These are phyloP conservation scores for Alternaria sp. DNA, from an alignment of 2,329 filamentous ascomycete species.

Conservation along the genomic window DNA sequence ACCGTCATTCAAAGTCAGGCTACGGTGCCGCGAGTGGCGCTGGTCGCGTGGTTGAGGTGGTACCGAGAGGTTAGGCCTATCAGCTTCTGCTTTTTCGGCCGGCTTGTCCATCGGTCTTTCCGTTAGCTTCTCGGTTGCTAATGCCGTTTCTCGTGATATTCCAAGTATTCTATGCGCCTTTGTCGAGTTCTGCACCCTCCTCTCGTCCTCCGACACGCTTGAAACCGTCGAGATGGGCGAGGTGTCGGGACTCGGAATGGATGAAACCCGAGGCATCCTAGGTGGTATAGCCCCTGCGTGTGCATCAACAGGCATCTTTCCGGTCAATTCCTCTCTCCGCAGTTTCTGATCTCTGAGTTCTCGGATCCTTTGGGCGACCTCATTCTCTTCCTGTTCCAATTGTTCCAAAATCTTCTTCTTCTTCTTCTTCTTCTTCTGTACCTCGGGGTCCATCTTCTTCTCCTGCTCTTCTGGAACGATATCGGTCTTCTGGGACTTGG, in stretches of 20 bases:
- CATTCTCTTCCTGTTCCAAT: slow-evolving; percentile 58
- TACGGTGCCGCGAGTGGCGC: slow-evolving; percentile 42
- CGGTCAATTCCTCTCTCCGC: slow-evolving; percentile 58
- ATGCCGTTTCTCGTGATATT: slow-evolving; percentile 36
- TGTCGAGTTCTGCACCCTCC: slow-evolving; percentile 39
- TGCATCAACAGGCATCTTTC: slow-evolving; percentile 40
- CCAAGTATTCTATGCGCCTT: slow-evolving; percentile 57
- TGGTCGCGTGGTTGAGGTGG: slow-evolving; percentile 28
- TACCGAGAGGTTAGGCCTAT: slow-evolving; percentile 20
- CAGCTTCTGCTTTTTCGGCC: slow-evolving; percentile 8
- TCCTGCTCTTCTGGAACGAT: slow-evolving; percentile 41
- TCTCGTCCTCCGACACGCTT: slow-evolving; percentile 41
- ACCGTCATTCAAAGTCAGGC: slow-evolving; percentile 47
- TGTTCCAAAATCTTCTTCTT: slow-evolving; percentile 44
- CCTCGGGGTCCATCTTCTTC: slow-evolving; percentile 35
- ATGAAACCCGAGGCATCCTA: slow-evolving; percentile 47
- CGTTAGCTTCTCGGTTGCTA: slow-evolving; percentile 26
- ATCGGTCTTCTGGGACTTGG: slow-evolving; percentile 40
- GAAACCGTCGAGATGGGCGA: slow-evolving; percentile 48
- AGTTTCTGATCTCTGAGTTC: slow-evolving; percentile 66
- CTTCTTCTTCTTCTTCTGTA: slow-evolving; percentile 34
- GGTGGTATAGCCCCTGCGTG: slow-evolving; percentile 55
- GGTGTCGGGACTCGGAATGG: slow-evolving; percentile 35
- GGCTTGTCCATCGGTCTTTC: slow-evolving; percentile 12
- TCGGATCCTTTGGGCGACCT: slow-evolving; percentile 66